Evolutionary conservation across 257 asterid genomes (phyloP).

Genomic region (Apocynum venetum): DNA sequence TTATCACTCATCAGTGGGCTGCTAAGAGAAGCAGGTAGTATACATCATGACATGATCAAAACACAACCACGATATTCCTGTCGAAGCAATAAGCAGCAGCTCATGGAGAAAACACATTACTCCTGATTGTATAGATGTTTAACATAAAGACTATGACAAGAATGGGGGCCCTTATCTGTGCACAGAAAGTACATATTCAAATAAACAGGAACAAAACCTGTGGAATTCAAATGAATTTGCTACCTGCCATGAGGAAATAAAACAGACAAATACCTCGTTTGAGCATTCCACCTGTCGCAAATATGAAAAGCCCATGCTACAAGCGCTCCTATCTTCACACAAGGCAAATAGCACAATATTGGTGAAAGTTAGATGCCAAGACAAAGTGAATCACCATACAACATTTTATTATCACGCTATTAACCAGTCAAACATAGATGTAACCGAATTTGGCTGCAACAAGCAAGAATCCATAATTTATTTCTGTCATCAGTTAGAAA

Average conservation of each 20-base stretch:
- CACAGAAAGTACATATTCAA: background rate
- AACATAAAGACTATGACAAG: background rate
- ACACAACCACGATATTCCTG: background rate
- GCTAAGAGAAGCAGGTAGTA: background rate
- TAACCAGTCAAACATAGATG: background rate
- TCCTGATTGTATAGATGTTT: background rate
- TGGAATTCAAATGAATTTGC: background rate
- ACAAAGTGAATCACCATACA: background rate
- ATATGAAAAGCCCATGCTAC: background rate
- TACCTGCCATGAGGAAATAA: background rate
- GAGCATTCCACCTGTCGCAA: background rate
- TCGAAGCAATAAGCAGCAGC: background rate
- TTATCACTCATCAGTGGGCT: background rate
- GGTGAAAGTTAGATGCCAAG: background rate
- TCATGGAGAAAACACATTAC: no score
- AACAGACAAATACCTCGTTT: background rate
- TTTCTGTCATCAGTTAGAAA: background rate
- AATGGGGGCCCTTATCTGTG: background rate
- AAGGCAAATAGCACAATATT: background rate
- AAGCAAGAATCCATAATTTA: background rate
- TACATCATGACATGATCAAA: background rate
- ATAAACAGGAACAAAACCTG: background rate
- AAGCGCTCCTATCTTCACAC: background rate
- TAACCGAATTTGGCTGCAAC: background rate
- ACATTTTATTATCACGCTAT: background rate